phyloP scores from a whole-genome alignment of 1,284 basidiomycete species.

The Cryptococcus sp. region DNA sequence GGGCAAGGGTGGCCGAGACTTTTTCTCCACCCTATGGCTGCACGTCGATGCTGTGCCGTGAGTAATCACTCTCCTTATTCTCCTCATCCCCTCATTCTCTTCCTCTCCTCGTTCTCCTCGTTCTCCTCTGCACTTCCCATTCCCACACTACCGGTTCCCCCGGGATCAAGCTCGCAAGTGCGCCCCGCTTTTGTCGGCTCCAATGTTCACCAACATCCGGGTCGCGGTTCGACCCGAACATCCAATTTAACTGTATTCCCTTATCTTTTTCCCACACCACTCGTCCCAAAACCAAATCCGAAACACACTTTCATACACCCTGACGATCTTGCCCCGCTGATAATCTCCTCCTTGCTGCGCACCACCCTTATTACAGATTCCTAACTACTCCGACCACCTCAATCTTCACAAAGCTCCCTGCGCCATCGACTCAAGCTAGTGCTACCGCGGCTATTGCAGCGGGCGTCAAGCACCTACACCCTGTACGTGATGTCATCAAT shows the following conservation, averaged over 20 bases:
- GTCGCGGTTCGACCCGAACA: background rate
- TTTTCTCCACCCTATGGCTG: conserved; percentile 38
- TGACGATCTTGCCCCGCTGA: too few relatives aligned
- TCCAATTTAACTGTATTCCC: background rate
- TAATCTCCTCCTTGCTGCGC: background rate
- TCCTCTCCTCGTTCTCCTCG: background rate
- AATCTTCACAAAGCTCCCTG: conserved; percentile 42
- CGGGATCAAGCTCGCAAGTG: too few relatives aligned
- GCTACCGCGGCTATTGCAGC: conserved; percentile 41
- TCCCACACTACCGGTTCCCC: too few relatives aligned
- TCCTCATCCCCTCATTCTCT: conserved; percentile 8
- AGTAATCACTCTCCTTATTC: conserved; percentile 13
- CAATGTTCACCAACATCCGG: background rate
- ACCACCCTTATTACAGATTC: conserved; percentile 27
- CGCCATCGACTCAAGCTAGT: conserved; percentile 37
- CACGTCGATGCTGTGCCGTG: conserved; percentile 47
- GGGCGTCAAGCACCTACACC: conserved; percentile 43
- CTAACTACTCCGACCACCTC: conserved; percentile 38
- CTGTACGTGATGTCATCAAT: conserved; percentile 19
- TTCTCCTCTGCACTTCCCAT: background rate
- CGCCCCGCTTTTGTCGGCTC: too few relatives aligned
- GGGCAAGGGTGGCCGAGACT: conserved; percentile 24
- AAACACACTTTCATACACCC: too few relatives aligned
- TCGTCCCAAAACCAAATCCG: too few relatives aligned
- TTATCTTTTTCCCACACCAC: too few relatives aligned